Evolutionary conservation across 768 basidiomycete genomes (phyloP).

Genomic region (Mycena venus): DNA sequence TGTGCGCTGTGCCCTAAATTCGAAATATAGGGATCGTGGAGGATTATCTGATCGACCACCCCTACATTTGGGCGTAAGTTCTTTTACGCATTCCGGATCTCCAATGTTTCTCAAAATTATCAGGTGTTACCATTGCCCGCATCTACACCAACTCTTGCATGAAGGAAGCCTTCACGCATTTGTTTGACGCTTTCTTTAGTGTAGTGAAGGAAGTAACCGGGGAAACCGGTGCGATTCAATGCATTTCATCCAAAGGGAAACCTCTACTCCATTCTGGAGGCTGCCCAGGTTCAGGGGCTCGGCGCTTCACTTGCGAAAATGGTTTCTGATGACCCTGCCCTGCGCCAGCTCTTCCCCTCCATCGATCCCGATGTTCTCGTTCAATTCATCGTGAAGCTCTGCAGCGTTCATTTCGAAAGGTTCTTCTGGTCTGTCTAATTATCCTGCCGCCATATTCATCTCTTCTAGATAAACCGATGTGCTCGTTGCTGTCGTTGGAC

Average conservation of each 20-base stretch:
- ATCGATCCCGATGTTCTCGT: background rate
- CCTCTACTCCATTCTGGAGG: slow-evolving; percentile 10
- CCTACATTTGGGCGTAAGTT: too few relatives aligned
- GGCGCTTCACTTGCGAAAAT: background rate
- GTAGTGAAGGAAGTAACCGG: background rate
- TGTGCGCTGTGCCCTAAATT: too few relatives aligned
- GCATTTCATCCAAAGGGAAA: slow-evolving; percentile 7
- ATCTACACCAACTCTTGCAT: background rate
- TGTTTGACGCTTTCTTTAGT: slow-evolving; percentile 2
- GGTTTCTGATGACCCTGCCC: background rate
- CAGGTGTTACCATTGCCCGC: background rate
- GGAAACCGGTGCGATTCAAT: background rate
- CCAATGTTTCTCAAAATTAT: too few relatives aligned
- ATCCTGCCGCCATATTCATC: background rate
- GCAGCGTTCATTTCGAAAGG: slow-evolving; percentile 2
- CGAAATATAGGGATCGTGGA: too few relatives aligned
- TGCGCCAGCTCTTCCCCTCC: background rate
- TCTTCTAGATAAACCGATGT: background rate
- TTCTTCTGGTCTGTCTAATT: background rate
- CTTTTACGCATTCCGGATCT: too few relatives aligned
- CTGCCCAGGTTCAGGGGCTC: background rate
- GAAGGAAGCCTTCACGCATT: background rate
- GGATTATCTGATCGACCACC: too few relatives aligned
- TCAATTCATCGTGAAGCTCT: background rate
- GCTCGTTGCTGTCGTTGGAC: background rate